A percentile compares a stretch with the other conserved stretches of the same genome.
phyloP scores from a whole-genome alignment of 2,329 filamentous ascomycete genomes.

The Ustulina deusta region DNA sequence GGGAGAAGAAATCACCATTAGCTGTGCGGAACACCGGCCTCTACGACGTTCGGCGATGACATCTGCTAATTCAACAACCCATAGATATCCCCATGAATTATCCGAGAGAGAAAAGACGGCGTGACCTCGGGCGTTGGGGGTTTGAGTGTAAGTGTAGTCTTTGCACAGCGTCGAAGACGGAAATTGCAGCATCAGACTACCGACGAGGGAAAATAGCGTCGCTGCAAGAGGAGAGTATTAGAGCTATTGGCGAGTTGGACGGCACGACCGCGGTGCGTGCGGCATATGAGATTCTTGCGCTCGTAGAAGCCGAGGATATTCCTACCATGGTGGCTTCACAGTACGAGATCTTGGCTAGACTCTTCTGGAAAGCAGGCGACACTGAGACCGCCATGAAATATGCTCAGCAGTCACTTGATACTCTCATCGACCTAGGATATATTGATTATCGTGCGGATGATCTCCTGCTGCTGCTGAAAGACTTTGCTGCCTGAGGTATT shows the following conservation, averaged over 20 bases:
- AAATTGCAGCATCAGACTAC: constrained; percentile 49
- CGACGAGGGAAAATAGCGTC: constrained; percentile 48
- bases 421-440: constrained; percentile 50
- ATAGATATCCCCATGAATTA: constrained; percentile 51
- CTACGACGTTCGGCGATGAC: not conserved
- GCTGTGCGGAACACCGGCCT: constrained; percentile 38
- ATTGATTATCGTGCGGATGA: constrained; percentile 40
- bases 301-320: constrained; percentile 50
- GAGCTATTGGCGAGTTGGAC: constrained; percentile 46
- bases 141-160: constrained; percentile 53
- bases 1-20: constrained; percentile 48
- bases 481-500: constrained; percentile 21
- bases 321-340: constrained; percentile 51
- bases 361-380: constrained; percentile 51
- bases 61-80: not conserved
- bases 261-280: constrained; percentile 48
- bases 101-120: constrained; percentile 45
- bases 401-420: constrained; percentile 48
- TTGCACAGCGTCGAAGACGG: constrained; percentile 46
- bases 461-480: constrained; percentile 41
- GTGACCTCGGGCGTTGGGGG: constrained; percentile 49
- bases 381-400: constrained; percentile 47
- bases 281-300: constrained; percentile 47
- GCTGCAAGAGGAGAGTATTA: constrained; percentile 45
- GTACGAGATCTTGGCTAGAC: constrained; percentile 52